A percentile compares a stretch with the other conserved stretches of the same genome.
phyloP scores from a whole-genome alignment of 345 rosid species.

The Salix exigua region DNA sequence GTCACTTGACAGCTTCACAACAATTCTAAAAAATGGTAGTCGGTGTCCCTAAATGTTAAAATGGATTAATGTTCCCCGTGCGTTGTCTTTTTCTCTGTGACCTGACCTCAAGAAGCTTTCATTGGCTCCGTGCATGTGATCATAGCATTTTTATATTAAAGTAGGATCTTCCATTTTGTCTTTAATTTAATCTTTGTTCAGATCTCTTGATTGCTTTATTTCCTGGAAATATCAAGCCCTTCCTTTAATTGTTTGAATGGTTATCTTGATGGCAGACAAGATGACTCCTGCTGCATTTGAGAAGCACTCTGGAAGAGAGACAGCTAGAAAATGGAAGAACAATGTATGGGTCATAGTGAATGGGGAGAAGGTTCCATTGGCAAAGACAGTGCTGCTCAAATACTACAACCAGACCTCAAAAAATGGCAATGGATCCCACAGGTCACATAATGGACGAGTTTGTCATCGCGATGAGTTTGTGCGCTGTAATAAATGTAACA shows the following conservation, averaged over 20 bases:
- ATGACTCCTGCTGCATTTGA: conserved; percentile 96
- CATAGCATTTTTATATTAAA: neutral
- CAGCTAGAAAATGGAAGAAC: conserved; percentile 98
- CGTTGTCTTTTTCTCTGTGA: conserved; percentile 5
- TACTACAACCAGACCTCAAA: conserved; percentile 77
- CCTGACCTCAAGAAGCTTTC: conserved; percentile 1
- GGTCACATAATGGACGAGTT: conserved; percentile 62
- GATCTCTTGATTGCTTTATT: neutral
- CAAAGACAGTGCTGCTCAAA: conserved; percentile 84
- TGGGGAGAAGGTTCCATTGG: conserved; percentile 90
- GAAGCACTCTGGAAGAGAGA: conserved; percentile 99
- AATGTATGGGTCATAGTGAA: conserved; percentile 90
- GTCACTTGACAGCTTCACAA: neutral
- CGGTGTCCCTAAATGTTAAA: neutral
- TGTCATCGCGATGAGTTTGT: conserved; percentile 85
- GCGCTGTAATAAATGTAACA: conserved; percentile 64
- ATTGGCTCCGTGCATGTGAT: conserved; percentile 17
- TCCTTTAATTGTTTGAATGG: conserved; percentile 21
- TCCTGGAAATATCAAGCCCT: neutral
- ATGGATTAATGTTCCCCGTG: neutral
- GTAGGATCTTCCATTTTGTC: neutral
- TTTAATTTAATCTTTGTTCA: neutral
- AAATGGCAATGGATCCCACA: conserved; percentile 57
- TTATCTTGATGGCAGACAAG: conserved; percentile 57
- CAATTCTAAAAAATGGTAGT: neutral